Conservation (phyloP, 768 basidiomycete species). For the Mycena belliarum region DNA sequence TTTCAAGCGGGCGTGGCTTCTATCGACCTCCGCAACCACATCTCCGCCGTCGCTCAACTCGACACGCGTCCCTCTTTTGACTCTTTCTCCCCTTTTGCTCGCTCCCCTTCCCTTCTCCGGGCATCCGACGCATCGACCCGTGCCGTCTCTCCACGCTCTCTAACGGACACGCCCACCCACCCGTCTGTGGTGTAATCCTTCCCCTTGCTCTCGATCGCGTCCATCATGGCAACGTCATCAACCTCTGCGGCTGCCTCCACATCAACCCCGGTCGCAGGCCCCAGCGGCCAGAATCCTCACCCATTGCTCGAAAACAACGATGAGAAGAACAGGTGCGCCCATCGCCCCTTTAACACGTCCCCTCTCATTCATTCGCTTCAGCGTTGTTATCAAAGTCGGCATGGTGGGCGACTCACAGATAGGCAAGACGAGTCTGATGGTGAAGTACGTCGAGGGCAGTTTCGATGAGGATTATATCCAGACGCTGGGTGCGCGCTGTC, state of each 20-base stretch:
- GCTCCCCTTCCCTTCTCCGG: slow-evolving; percentile 29
- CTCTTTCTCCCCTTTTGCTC: slow-evolving; percentile 35
- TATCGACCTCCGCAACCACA: slow-evolving; percentile 11
- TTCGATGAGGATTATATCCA: slow-evolving; percentile 99
- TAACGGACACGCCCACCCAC: slow-evolving; percentile 16
- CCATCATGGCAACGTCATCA: slow-evolving; percentile 51
- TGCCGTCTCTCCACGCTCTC: slow-evolving; percentile 26
- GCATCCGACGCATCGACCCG: slow-evolving; percentile 15
- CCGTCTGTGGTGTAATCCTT: slow-evolving; percentile 18
- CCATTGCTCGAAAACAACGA: slow-evolving; percentile 60
- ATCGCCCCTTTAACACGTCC: slow-evolving; percentile 6
- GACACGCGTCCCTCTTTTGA: slow-evolving; percentile 32
- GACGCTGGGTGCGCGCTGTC: slow-evolving; percentile 77
- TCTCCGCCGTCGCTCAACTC: slow-evolving; percentile 30
- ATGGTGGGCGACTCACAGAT: slow-evolving; percentile 99
- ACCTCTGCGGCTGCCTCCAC: slow-evolving; percentile 50
- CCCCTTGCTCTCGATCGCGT: slow-evolving; percentile 20
- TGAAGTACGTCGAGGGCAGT: slow-evolving; percentile 98
- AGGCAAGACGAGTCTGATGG: slow-evolving; percentile 99
- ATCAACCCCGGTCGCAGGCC: slow-evolving; percentile 43
- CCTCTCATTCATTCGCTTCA: slow-evolving; percentile 29
- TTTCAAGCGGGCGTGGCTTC: slow-evolving; percentile 11
- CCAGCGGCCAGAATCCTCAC: slow-evolving; percentile 56
- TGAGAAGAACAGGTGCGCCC: slow-evolving; percentile 68
- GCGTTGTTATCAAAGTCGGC: slow-evolving; percentile 96